A percentile compares a stretch with the other conserved stretches of the same genome.
These are phyloP conservation scores for Arthrobotrys pseudoclavata DNA, from an alignment of 2,329 filamentous ascomycete species.

Conservation along the genomic window DNA sequence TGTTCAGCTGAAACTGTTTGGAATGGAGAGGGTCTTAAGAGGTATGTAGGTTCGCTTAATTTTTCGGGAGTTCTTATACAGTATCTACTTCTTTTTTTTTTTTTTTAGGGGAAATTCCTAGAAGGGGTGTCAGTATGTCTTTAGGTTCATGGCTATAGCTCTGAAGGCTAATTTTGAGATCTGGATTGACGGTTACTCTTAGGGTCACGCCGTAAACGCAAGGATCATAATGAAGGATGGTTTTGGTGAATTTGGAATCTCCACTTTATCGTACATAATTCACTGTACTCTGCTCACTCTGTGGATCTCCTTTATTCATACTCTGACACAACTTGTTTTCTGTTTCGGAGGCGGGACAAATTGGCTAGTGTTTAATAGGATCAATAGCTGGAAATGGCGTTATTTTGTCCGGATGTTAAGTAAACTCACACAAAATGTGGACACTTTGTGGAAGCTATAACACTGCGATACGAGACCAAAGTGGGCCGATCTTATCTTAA, in stretches of 20 bases:
- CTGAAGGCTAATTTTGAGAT: constrained; percentile 20
- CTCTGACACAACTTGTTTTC: background rate
- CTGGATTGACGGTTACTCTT: constrained; percentile 4
- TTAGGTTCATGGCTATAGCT: background rate
- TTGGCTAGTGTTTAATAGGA: background rate
- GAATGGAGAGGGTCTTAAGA: constrained; percentile 25
- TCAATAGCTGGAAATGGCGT: background rate
- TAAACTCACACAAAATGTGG: background rate
- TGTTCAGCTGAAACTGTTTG: constrained; percentile 15
- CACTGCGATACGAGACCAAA: too few relatives aligned
- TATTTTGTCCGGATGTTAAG: background rate
- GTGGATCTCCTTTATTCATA: background rate
- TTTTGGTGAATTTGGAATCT: constrained; percentile 33
- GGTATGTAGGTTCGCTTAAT: constrained; percentile 33
- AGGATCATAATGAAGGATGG: constrained; percentile 27
- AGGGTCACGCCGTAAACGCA: constrained; percentile 24
- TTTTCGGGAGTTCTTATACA: background rate
- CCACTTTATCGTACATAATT: constrained; percentile 9
- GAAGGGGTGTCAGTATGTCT: background rate
- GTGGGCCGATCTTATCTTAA: background rate
- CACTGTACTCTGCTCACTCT: constrained; percentile 4
- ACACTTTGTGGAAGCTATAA: too few relatives aligned
- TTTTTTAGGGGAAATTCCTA: background rate
- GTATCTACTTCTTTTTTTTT: constrained; percentile 12
- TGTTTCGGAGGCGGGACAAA: background rate